Evolutionary conservation across 225 moss, liverwort and hornwort genomes (phyloP).

Genomic region (Ulota crispa): DNA sequence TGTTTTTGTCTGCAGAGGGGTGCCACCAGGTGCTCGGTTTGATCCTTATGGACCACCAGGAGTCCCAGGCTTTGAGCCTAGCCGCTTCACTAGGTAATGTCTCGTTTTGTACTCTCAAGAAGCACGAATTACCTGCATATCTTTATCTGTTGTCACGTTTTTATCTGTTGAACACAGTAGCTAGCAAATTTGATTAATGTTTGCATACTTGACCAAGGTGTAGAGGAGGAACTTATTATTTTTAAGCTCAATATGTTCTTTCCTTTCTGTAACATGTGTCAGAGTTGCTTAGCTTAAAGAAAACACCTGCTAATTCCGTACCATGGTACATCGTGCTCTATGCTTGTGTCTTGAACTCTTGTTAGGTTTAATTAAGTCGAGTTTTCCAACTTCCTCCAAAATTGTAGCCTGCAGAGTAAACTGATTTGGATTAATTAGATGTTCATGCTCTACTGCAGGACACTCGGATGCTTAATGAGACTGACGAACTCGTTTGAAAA

Average conservation of each 20-base stretch:
- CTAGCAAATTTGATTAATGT: not conserved
- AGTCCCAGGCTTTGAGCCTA: slow-evolving; percentile 65
- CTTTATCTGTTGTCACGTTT: not conserved
- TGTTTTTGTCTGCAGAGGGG: slow-evolving; percentile 43
- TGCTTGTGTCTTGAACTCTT: not conserved
- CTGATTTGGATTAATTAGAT: not conserved
- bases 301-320: not conserved
- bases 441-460: not conserved
- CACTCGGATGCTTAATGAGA: not conserved
- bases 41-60: slow-evolving; percentile 73
- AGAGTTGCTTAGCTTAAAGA: not conserved
- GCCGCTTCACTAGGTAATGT: slow-evolving; percentile 56
- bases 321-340: not conserved
- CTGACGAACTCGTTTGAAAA: not conserved
- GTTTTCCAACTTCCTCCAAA: not conserved
- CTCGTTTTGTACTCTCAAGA: not conserved
- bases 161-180: not conserved
- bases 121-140: not conserved
- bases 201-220: slow-evolving; percentile 11
- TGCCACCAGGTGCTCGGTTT: slow-evolving; percentile 67
- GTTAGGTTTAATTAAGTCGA: not conserved
- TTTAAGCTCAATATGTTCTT: not conserved
- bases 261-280: not conserved
- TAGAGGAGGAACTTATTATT: not conserved
- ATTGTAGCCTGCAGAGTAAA: not conserved